Conservation (phyloP, 352 stramenopile species). For the Thalassiosira mediterranea region DNA sequence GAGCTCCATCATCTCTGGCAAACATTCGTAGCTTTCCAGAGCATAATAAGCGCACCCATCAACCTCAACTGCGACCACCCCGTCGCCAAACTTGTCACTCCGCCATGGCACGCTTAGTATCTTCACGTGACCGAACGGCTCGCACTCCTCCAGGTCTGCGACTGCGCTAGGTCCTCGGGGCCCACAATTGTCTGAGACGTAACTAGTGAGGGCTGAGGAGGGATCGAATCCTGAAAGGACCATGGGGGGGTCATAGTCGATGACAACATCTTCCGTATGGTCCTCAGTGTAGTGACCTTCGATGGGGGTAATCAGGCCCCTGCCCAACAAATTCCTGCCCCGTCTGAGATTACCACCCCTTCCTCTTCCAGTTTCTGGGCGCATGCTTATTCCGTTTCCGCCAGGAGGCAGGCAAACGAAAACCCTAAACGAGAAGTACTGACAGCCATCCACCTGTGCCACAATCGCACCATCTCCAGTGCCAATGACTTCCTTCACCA, state of each 20-base stretch:
- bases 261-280: not conserved
- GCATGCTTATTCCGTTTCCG: not conserved
- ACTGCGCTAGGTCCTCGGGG: conserved; percentile 15
- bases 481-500: conserved; percentile 5
- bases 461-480: too few relatives aligned
- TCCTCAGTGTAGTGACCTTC: not conserved
- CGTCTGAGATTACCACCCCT: not conserved
- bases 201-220: conserved; percentile 12
- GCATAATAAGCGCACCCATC: conserved; percentile 17
- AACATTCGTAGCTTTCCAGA: conserved; percentile 21
- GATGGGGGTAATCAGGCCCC: not conserved
- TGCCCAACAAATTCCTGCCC: not conserved
- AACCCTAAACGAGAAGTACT: conserved; percentile 29
- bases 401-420: conserved; percentile 12
- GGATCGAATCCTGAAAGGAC: conserved; percentile 4
- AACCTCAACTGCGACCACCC: conserved; percentile 4
- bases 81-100: too few relatives aligned
- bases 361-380: not conserved
- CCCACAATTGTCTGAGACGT: conserved; percentile 23
- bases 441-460: too few relatives aligned
- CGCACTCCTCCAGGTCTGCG: conserved; percentile 19
- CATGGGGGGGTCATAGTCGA: not conserved
- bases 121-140: conserved; percentile 33
- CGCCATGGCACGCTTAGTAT: conserved; percentile 23
- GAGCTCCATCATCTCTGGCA: not conserved